Evolutionary conservation across 176 grass and related monocot species (phyloP).

Genomic region (Carex kokanica): DNA sequence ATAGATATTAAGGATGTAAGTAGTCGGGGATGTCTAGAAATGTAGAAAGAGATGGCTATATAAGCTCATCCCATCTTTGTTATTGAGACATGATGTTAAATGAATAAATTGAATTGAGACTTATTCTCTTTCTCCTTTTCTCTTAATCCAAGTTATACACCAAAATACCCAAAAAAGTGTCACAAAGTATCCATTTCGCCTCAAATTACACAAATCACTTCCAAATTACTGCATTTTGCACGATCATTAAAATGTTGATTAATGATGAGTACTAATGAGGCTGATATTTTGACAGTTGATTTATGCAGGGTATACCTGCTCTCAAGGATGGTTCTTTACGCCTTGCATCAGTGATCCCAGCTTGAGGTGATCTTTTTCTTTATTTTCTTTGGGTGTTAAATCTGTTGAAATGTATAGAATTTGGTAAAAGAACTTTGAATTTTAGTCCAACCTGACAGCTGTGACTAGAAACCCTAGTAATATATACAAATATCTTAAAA

Average conservation of each 20-base stretch:
- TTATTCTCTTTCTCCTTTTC: no score
- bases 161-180: no score
- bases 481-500: background rate
- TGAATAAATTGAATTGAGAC: no score
- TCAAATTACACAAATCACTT: no score
- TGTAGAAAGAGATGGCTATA: no score
- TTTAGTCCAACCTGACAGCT: background rate
- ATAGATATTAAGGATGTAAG: no score
- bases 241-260: background rate
- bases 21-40: no score
- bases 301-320: constrained; percentile 95
- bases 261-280: constrained; percentile 40
- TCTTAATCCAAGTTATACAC: no score
- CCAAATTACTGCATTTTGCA: no score
- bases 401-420: background rate
- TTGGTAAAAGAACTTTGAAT: background rate
- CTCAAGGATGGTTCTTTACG: constrained; percentile 99
- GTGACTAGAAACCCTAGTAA: background rate
- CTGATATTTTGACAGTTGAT: constrained; percentile 89
- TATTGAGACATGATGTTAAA: no score
- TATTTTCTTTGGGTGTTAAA: constrained; percentile 16
- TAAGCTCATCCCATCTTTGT: no score
- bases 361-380: constrained; percentile 48
- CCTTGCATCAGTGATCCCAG: constrained; percentile 82
- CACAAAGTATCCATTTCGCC: no score